Base-by-base conservation (phyloP, 495 filamentous ascomycete species). In the Penicillium flavigenum region DNA sequence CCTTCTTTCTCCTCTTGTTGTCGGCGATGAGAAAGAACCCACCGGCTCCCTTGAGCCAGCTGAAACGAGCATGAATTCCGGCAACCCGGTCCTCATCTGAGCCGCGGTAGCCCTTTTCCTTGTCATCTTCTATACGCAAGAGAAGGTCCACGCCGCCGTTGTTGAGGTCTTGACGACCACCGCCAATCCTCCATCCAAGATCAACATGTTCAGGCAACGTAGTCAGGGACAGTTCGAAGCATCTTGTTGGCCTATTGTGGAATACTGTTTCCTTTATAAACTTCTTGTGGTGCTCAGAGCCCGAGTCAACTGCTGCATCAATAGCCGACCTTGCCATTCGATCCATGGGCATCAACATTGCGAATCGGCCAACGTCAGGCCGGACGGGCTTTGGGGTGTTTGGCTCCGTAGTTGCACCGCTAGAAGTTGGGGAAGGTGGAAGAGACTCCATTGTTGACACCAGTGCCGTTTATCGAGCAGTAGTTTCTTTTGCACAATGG, bases 41-140 rank as follows among this genome's bases (percentile, higher is more conserved):
- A 22, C 27, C 14, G 4, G 52, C 52, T 42, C 41, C 52, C 14
- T 38, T 32, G 17, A 47, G 24, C 52, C 32, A 55, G n/a, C 46
- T 55, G 31, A 55, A 55, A 17, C 52, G 52, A 42, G 52, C 52
- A n/a, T 55, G 52, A 46, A 55, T 16, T 8, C 41, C 52, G 19
- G 52, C 42, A 31, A 34, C 52, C 9, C 26, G 19, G 12, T 45
- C 41, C 26, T 32, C 52, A 29, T 29, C 27, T 12, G 39, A 42
- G 39, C 17, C n/a, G n/a, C 0, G 31, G 31, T 34, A 34, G 31
- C 4, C 38, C 17, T 6, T 19, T n/a, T 8, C 16, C 17, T 19
- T 5, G 16, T 46, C 24, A 10, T 54, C 34, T 20, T 44, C 26
- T 10, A 24, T 22, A 11, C 43, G 26, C 12, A 55, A 26, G 10